These are phyloP conservation scores for Geum urbanum DNA, from an alignment of 306 rosid genomes.

Conservation along the genomic window DNA sequence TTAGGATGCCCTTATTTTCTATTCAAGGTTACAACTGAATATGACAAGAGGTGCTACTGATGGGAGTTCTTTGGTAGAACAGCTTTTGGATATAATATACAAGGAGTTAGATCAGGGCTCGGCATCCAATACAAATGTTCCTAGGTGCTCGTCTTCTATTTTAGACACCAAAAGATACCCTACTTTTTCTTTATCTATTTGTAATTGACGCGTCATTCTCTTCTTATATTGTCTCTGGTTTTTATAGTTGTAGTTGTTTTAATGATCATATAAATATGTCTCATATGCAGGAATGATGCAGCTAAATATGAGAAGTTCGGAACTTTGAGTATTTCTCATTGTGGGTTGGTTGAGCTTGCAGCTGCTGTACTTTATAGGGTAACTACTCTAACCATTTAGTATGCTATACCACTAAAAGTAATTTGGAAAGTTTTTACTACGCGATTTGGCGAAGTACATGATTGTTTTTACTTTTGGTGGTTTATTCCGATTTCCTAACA, in stretches of 20 bases:
- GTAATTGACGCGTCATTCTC: not conserved
- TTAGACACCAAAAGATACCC: too few species aligned
- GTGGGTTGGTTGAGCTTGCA: conserved; percentile 78
- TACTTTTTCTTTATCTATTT: not conserved
- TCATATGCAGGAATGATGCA: conserved; percentile 60
- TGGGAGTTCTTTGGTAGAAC: conserved; percentile 59
- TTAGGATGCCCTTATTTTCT: conserved; percentile 71
- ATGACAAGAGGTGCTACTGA: conserved; percentile 58
- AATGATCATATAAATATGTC: conserved; percentile 19
- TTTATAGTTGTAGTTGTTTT: conserved; percentile 19
- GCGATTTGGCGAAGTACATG: not conserved
- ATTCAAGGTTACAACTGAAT: conserved; percentile 74
- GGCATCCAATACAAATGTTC: conserved; percentile 42
- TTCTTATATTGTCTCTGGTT: conserved; percentile 15
- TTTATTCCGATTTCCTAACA: conserved; percentile 1
- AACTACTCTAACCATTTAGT: conserved; percentile 22
- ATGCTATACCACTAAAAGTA: not conserved
- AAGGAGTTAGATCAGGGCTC: conserved; percentile 89
- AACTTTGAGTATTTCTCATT: conserved; percentile 63
- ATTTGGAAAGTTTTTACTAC: not conserved
- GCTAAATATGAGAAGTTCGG: conserved; percentile 79
- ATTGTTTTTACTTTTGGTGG: not conserved
- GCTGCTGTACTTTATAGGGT: conserved; percentile 77
- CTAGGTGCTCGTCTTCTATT: conserved; percentile 39
- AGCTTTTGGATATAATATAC: conserved; percentile 71